A percentile compares a stretch with the other conserved stretches of the same genome.
These are phyloP conservation scores for Pseudopyrenochaeta lycopersici DNA, from an alignment of 2,329 filamentous ascomycete genomes.

Conservation along the genomic window DNA sequence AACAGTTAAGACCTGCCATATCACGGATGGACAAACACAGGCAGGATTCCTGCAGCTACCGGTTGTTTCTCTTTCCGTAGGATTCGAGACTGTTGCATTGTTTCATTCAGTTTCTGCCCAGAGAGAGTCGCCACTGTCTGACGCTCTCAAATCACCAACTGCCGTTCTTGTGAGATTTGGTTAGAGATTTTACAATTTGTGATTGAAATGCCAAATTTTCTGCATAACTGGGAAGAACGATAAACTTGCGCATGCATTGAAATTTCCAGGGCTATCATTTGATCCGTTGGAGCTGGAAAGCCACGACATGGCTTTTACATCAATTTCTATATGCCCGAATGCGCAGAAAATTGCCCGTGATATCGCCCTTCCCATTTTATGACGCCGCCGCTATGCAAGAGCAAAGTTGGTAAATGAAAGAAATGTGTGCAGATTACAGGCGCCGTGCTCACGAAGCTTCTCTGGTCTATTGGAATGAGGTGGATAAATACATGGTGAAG, in stretches of 20 bases:
- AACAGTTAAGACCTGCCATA: slow-evolving; percentile 13
- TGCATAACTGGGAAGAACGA: slow-evolving; percentile 24
- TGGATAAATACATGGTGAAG: slow-evolving; percentile 22
- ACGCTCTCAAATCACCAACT: neutral
- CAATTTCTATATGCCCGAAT: slow-evolving; percentile 17
- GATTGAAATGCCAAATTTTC: no score
- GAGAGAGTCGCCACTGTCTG: neutral
- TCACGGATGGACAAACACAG: neutral
- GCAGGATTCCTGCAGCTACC: neutral
- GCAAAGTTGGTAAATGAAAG: slow-evolving; percentile 3
- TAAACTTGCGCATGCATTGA: slow-evolving; percentile 29
- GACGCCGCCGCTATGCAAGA: slow-evolving; percentile 38
- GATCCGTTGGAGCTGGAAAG: neutral
- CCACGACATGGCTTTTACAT: neutral
- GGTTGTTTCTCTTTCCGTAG: neutral
- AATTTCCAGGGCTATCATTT: slow-evolving; percentile 1
- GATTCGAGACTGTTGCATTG: slow-evolving; percentile 12
- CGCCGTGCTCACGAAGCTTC: slow-evolving; percentile 5
- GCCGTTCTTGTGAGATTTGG: neutral
- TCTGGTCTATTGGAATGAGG: slow-evolving; percentile 13
- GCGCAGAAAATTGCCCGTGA: slow-evolving; percentile 10
- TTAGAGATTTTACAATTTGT: no score
- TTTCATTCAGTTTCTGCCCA: slow-evolving; percentile 3
- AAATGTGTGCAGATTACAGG: slow-evolving; percentile 24
- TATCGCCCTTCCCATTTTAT: slow-evolving; percentile 25